Percentiles rank a stretch among this genome's conserved stretches.
phyloP scores from a whole-genome alignment of 1,284 basidiomycete genomes.

The Leccinum subrobustum region DNA sequence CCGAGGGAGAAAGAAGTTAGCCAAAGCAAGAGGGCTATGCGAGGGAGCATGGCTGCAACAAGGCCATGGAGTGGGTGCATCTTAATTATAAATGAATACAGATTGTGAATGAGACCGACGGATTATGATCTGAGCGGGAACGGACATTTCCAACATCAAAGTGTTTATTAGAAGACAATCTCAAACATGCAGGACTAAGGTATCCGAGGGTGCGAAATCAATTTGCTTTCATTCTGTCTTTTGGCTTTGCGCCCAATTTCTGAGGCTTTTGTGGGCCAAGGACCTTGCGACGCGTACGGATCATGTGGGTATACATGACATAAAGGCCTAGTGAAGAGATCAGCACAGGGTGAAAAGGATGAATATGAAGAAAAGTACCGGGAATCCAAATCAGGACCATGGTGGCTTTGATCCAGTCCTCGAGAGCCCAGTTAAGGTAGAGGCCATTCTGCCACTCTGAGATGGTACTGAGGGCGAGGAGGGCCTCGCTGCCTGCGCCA shows the following conservation, averaged over 20 bases:
- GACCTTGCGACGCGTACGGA: constrained; percentile 77
- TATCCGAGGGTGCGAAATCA: constrained; percentile 7
- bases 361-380: constrained; percentile 46
- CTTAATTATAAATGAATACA: neutral
- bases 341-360: neutral
- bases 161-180: constrained; percentile 13
- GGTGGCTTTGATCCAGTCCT: constrained; percentile 55
- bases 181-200: neutral
- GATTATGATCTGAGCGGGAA: constrained; percentile 8
- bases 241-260: constrained; percentile 30
- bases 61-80: neutral
- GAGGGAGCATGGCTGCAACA: constrained; percentile 14
- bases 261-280: constrained; percentile 44
- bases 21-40: constrained; percentile 6
- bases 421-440: constrained; percentile 44
- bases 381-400: constrained; percentile 92
- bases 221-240: constrained; percentile 22
- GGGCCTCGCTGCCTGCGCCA: constrained; percentile 89
- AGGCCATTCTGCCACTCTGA: constrained; percentile 43
- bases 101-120: constrained; percentile 10
- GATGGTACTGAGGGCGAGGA: constrained; percentile 79
- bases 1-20: constrained; percentile 10
- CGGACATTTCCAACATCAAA: constrained; percentile 6
- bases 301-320: constrained; percentile 89
- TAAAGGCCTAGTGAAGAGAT: constrained; percentile 49